Base-by-base conservation (phyloP, 768 basidiomycete species). In the Lentinula sp. region DNA sequence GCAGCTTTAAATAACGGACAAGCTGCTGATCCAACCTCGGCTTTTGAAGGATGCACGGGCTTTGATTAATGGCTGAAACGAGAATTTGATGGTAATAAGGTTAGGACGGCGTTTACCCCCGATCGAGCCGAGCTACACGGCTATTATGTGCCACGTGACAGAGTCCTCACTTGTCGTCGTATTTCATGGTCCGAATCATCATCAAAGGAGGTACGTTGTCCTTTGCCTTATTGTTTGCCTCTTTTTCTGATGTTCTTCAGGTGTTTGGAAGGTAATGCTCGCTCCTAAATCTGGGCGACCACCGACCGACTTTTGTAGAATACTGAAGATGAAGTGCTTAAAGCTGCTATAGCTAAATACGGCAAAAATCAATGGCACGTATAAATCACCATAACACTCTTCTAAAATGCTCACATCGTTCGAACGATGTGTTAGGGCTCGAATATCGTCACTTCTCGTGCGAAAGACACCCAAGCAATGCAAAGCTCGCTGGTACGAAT, bases 391-490 rank as follows among this genome's bases (percentile, higher is more conserved):
- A 60, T 37, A 37, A 43, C 6, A 35, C 5, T 49, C 35, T 40
- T 52, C 43, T 52, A 2, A 39, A 28, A 58, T 35, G 61, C 21
- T 11, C 43, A 39, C 45, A 51, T 55, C 57, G 50, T 65, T 57
- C 9, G 37, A 6, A 58, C 15, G 6, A 54, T 21, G n/a, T 46
- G 46, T 6, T 51, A 91, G 93, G 95, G 96, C 96, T 31, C 94
- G 96, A 68, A 98, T 99, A 71, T 97, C 95, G 10, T 98, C 96
- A 35, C 80, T 99, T 34, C 85, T 99, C 56, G 97, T 98, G 39
- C 87, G 97, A 65, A 99, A 99, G 75, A 99, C 97, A 1, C 95
- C 97, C 10, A 99, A 99, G 71, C 97, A 99, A 78, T 99, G 97
- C 80, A 99, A 99, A 74, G 93, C 93, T 1, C 90, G 94, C 43